phyloP scores from a whole-genome alignment of 1,139 yeast genomes.

The Kurtzmaniella quercitrusa region DNA sequence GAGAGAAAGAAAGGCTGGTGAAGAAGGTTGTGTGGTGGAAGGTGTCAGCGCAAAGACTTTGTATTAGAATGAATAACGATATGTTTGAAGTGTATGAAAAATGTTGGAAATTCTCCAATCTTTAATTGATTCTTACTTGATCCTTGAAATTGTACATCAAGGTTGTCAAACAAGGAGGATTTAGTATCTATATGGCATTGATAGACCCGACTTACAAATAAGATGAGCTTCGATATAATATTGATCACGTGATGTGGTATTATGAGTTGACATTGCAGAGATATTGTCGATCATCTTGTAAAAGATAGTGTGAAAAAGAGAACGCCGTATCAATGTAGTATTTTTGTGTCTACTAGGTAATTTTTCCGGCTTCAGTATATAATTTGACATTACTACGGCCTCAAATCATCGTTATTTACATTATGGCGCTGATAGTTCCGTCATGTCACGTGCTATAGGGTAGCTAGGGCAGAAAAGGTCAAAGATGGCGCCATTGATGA shows the following conservation, averaged over 20 bases:
- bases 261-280: no score
- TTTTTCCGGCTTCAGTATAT: no score
- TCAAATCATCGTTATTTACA: not conserved
- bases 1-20: slow-evolving; percentile 47
- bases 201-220: no score
- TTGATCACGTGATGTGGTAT: not conserved
- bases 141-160: no score
- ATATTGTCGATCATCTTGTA: not conserved
- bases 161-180: not conserved
- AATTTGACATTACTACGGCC: not conserved
- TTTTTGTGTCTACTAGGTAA: no score
- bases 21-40: slow-evolving; percentile 64
- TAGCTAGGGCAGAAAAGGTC: no score
- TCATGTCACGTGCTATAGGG: not conserved
- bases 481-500: no score
- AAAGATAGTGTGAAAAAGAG: not conserved
- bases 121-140: no score
- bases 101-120: not conserved
- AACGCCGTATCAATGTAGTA: no score
- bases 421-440: not conserved
- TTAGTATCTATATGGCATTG: not conserved
- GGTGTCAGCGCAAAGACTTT: slow-evolving; percentile 49
- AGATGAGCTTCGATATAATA: no score
- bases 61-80: slow-evolving; percentile 32
- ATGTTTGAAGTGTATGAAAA: slow-evolving; percentile 12